A percentile compares a stretch with the other conserved stretches of the same genome.
Conservation (phyloP, 1,284 basidiomycete species). For the Mycosarcoma maydis region DNA sequence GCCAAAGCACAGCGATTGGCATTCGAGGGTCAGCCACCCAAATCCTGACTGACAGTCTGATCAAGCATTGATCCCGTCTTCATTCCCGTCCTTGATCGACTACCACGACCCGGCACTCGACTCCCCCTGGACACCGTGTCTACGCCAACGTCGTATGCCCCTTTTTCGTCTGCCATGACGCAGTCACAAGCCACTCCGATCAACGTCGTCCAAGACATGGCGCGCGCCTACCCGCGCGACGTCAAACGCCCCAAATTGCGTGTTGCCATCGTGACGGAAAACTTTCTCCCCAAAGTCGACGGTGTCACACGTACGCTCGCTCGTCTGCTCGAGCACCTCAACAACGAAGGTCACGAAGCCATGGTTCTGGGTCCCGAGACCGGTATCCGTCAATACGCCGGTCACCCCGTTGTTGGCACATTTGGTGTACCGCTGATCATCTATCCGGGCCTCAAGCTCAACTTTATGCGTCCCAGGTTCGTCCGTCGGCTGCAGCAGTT, state of each 20-base stretch:
- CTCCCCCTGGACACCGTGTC: neutral
- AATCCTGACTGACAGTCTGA: no score
- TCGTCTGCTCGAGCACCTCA: slow-evolving; percentile 72
- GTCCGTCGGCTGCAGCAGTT: slow-evolving; percentile 69
- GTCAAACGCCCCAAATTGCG: slow-evolving; percentile 63
- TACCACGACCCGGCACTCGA: no score
- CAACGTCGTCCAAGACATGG: slow-evolving; percentile 12
- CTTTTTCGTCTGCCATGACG: slow-evolving; percentile 5
- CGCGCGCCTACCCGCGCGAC: slow-evolving; percentile 36
- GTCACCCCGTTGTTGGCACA: slow-evolving; percentile 72
- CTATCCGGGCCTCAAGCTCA: slow-evolving; percentile 73
- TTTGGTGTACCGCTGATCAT: slow-evolving; percentile 72
- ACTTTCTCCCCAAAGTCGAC: slow-evolving; percentile 73
- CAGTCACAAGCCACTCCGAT: neutral
- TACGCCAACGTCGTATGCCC: neutral
- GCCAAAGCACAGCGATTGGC: no score
- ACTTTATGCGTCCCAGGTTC: slow-evolving; percentile 72
- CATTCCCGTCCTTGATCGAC: no score
- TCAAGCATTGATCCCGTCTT: no score
- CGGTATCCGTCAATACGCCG: slow-evolving; percentile 70
- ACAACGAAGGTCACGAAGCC: slow-evolving; percentile 71
- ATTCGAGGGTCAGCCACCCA: no score
- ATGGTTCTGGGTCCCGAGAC: slow-evolving; percentile 72
- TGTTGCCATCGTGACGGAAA: slow-evolving; percentile 69
- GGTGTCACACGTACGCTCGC: slow-evolving; percentile 73